Evolutionary conservation across 495 filamentous ascomycete species (phyloP), one percentile per base, ranked within the genome.

Genomic region (Podospora pseudoanserina): DNA sequence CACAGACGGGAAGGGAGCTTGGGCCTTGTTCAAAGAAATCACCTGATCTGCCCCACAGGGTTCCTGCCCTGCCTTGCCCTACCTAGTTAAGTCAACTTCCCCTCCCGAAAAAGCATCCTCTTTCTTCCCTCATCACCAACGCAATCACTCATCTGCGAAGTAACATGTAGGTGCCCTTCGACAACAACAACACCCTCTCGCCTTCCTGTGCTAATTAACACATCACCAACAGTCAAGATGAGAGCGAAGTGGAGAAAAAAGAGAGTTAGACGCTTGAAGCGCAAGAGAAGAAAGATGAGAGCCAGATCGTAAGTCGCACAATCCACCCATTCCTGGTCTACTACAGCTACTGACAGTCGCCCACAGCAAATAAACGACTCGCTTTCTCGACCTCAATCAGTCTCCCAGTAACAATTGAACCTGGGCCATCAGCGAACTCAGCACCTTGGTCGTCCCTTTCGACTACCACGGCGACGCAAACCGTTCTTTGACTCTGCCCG

Each of bases 181-280:
- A 39, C 67, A 55, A 67, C 67, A 55, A 67, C 55, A 60, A 58
- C n/a, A 55, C 32, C 20, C 5, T 27, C 39, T 60, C 26, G 13
- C 56, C 61, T 61, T 54, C 28, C 16, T 16, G 18, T 26, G 30
- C 30, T 32, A 13, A 64, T 72, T 74, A 65, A 74, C 67, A 63
- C 55, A 23, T 32, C 30, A 57, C 3, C 28, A 27, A 27, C 65
- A 73, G 66, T 77, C 88, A 94, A 87, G 88, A 96, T 97, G 93
- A 93, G 93, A 93, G 92, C 92, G 76, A 97, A 97, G 86, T 97
- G 93, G 93, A 93, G 93, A 88, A 97, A 97, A 91, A 97, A 97
- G 93, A 87, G 94, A 79, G 92, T 96, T 85, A 90, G 94, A 72
- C 89, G 94, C 83, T 91, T 97, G 83, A 97, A 97, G 89, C 89